These are phyloP conservation scores for Cordyceps militaris DNA, from an alignment of 2,329 filamentous ascomycete genomes.

Conservation along the genomic window DNA sequence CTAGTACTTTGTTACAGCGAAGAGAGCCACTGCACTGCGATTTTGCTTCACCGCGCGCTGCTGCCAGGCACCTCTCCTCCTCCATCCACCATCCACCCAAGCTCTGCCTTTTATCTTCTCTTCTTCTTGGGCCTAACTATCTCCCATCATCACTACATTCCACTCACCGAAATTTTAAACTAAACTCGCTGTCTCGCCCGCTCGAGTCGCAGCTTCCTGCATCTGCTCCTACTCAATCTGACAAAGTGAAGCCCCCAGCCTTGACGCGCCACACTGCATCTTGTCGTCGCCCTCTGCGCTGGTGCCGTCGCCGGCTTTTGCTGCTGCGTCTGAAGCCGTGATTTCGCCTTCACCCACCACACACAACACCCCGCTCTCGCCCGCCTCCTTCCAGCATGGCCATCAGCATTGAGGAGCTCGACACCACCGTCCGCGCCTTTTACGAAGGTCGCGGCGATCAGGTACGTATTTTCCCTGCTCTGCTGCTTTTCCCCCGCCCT, in stretches of 20 bases:
- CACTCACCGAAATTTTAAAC: neutral
- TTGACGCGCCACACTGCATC: constrained; percentile 18
- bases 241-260: neutral
- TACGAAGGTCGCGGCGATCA: constrained; percentile 94
- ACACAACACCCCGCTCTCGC: constrained; percentile 23
- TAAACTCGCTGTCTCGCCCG: neutral
- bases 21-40: neutral
- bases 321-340: constrained; percentile 13
- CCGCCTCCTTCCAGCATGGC: constrained; percentile 45
- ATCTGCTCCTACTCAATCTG: neutral
- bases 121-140: constrained; percentile 11
- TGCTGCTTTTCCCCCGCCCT: constrained; percentile 27
- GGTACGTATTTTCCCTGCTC: constrained; percentile 46
- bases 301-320: constrained; percentile 19
- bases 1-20: too few species aligned
- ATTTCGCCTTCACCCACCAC: constrained; percentile 19
- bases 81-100: constrained; percentile 11
- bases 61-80: constrained; percentile 13
- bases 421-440: constrained; percentile 92
- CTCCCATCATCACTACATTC: constrained; percentile 2
- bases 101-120: constrained; percentile 17
- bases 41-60: neutral
- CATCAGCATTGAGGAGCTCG: constrained; percentile 83
- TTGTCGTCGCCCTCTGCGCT: constrained; percentile 17
- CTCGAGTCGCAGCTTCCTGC: neutral